A percentile compares a stretch with the other conserved stretches of the same genome.
Evolutionary conservation across 495 filamentous ascomycete species (phyloP).

Genomic region (Neurospora cerealis): DNA sequence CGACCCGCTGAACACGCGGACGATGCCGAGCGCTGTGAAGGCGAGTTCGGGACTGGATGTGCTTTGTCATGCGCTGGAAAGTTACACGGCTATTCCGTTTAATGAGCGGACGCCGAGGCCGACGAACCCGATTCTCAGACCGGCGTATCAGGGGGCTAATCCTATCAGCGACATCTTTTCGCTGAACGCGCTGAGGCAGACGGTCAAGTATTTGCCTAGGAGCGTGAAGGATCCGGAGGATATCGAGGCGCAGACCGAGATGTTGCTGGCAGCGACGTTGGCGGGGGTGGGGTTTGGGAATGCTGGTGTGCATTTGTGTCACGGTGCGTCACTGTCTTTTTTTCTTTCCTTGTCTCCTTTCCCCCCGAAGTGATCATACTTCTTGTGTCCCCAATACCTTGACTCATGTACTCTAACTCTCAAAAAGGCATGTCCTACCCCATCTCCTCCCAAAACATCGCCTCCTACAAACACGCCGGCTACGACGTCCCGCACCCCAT

Average conservation of each 20-base stretch:
- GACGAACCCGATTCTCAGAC: slow-evolving; percentile 78
- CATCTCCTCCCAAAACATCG: slow-evolving; percentile 85
- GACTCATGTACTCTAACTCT: no score
- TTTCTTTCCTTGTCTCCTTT: not conserved
- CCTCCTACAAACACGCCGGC: slow-evolving; percentile 67
- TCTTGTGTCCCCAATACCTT: not conserved
- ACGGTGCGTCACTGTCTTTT: slow-evolving; percentile 40
- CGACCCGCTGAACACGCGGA: slow-evolving; percentile 87
- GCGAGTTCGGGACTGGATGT: slow-evolving; percentile 86
- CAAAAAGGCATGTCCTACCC: slow-evolving; percentile 92
- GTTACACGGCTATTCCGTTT: slow-evolving; percentile 95
- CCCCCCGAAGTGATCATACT: not conserved
- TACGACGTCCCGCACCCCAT: slow-evolving; percentile 66
- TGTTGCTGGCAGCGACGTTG: slow-evolving; percentile 89
- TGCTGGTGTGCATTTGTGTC: slow-evolving; percentile 92
- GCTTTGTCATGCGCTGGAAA: slow-evolving; percentile 80
- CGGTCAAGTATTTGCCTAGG: slow-evolving; percentile 83
- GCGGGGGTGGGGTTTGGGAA: slow-evolving; percentile 97
- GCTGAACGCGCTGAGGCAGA: slow-evolving; percentile 65
- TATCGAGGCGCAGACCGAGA: slow-evolving; percentile 80
- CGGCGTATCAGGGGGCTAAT: slow-evolving; percentile 94
- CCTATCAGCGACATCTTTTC: slow-evolving; percentile 96
- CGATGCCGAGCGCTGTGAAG: slow-evolving; percentile 89
- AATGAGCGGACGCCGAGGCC: slow-evolving; percentile 74
- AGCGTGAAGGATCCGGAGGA: slow-evolving; percentile 82